Percentiles rank a stretch among this genome's conserved stretches.
These are phyloP conservation scores for Yarrowia sp. DNA, from an alignment of 805 yeast genomes.

Conservation along the genomic window DNA sequence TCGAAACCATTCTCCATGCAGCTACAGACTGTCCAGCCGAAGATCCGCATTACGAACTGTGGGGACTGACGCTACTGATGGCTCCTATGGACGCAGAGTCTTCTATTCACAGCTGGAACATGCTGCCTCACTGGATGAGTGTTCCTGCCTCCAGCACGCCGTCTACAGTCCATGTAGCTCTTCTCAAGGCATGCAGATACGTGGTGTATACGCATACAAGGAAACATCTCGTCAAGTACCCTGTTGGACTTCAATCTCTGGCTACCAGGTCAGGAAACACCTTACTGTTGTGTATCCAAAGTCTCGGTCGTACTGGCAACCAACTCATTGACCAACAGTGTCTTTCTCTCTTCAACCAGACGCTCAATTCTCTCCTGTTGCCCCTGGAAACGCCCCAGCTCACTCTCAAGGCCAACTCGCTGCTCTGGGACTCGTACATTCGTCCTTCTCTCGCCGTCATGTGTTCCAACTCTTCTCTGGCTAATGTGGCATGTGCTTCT, in stretches of 20 bases:
- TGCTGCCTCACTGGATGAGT: conserved; percentile 4
- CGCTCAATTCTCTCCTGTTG: not conserved
- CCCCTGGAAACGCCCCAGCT: conserved; percentile 8
- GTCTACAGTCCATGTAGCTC: not conserved
- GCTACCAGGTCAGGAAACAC: conserved; percentile 11
- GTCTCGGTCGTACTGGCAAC: not conserved
- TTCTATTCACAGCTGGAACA: not conserved
- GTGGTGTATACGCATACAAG: conserved; percentile 2
- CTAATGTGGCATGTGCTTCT: not conserved
- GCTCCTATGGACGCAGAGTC: conserved; percentile 15
- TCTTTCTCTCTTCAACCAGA: conserved; percentile 18
- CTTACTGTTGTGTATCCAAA: not conserved
- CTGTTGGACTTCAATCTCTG: not conserved
- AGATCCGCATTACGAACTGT: conserved; percentile 1
- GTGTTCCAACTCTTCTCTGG: not conserved
- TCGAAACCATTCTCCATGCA: not conserved
- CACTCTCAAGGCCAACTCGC: conserved; percentile 14
- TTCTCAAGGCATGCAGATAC: conserved; percentile 14
- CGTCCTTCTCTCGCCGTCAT: not conserved
- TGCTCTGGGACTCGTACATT: conserved; percentile 23
- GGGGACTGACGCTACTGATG: conserved; percentile 4
- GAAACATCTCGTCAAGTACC: conserved; percentile 10
- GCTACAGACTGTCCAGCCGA: not conserved
- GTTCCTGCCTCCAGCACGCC: not conserved
- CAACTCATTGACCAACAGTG: conserved; percentile 2